phyloP scores from a whole-genome alignment of 129 eudicot species.

The Logfia minima region DNA sequence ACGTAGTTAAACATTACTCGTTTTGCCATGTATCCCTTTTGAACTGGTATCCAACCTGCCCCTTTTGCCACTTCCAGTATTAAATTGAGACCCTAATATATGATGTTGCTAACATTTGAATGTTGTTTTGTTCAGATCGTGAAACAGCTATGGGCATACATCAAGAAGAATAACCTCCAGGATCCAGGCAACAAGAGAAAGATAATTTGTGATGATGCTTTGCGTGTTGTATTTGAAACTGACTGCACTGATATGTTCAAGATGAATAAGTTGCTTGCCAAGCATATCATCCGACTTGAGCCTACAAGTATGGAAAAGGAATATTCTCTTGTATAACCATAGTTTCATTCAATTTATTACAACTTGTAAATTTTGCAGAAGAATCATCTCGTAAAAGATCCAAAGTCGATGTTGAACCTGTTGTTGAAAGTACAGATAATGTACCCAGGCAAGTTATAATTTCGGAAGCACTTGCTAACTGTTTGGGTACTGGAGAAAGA shows the following conservation, averaged over 20 bases:
- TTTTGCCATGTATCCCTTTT: background rate
- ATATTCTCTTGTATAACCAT: background rate
- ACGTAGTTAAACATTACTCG: background rate
- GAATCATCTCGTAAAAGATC: slow-evolving; percentile 55
- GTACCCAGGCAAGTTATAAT: slow-evolving; percentile 53
- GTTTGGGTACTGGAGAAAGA: slow-evolving; percentile 70
- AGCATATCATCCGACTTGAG: slow-evolving; percentile 81
- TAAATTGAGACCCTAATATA: background rate
- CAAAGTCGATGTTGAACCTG: slow-evolving; percentile 53
- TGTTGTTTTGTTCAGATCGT: slow-evolving; percentile 60
- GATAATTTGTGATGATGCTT: slow-evolving; percentile 88
- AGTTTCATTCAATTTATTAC: background rate
- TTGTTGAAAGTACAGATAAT: slow-evolving; percentile 43
- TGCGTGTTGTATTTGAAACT: slow-evolving; percentile 80
- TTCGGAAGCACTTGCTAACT: slow-evolving; percentile 77
- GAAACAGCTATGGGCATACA: slow-evolving; percentile 93
- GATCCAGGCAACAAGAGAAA: slow-evolving; percentile 94
- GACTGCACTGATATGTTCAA: slow-evolving; percentile 92
- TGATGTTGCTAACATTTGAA: slow-evolving; percentile 22
- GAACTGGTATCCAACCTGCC: background rate
- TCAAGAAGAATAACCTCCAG: slow-evolving; percentile 87
- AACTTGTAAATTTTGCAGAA: slow-evolving; percentile 44
- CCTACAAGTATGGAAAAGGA: slow-evolving; percentile 61
- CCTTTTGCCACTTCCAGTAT: background rate
- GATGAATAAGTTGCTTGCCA: slow-evolving; percentile 92